Percentiles rank a stretch among this genome's conserved stretches.
Conservation (phyloP, 2,329 filamentous ascomycete genomes). For the Colletotrichum sp. region DNA sequence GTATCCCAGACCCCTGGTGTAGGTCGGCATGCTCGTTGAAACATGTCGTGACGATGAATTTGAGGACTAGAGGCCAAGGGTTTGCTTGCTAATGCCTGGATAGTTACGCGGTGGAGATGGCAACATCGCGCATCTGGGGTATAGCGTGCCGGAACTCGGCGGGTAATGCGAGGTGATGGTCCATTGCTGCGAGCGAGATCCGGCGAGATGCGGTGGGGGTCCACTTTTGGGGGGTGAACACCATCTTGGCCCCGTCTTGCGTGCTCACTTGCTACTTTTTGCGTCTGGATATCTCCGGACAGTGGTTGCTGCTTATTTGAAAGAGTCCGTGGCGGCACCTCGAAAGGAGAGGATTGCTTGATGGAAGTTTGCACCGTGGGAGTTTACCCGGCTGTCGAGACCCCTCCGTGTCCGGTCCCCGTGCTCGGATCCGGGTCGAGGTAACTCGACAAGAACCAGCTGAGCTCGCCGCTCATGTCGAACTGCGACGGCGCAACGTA, state of each 20-base stretch:
- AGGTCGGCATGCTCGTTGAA: background rate
- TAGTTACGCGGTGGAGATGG: background rate
- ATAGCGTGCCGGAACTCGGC: background rate
- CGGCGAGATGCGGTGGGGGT: background rate
- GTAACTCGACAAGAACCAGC: constrained; percentile 9
- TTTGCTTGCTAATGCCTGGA: background rate
- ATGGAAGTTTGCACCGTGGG: fast-evolving
- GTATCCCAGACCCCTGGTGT: background rate
- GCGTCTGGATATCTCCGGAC: background rate
- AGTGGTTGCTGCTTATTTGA: background rate
- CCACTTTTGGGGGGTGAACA: background rate
- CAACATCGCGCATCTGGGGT: background rate
- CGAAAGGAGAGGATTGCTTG: background rate
- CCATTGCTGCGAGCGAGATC: constrained; percentile 1
- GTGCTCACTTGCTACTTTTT: background rate
- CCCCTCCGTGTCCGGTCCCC: background rate
- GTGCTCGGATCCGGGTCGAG: background rate
- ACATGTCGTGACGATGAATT: background rate
- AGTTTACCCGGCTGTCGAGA: background rate
- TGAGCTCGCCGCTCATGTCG: constrained; percentile 9
- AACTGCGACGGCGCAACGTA: constrained; percentile 8
- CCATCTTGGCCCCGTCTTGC: constrained; percentile 9
- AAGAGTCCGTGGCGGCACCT: background rate
- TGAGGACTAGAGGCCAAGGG: background rate
- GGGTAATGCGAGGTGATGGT: background rate